These are phyloP conservation scores for Dissophora globulifera DNA, from an alignment of 192 early-diverging fungal species.

Conservation along the genomic window DNA sequence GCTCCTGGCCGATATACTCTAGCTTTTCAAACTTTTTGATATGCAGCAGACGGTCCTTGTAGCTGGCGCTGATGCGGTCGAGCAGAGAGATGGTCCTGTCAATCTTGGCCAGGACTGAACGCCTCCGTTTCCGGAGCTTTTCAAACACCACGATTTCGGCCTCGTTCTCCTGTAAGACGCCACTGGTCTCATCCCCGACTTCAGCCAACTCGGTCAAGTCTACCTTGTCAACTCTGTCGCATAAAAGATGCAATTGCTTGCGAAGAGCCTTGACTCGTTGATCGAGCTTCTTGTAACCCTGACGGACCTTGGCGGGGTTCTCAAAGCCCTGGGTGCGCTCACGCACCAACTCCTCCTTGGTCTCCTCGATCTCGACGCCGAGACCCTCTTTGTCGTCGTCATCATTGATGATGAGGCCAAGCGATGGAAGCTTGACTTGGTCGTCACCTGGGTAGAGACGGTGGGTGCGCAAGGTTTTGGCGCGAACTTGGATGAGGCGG, in stretches of 20 bases:
- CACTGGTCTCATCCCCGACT: conserved; percentile 18
- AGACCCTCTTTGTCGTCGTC: conserved; percentile 17
- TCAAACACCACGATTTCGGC: conserved; percentile 19
- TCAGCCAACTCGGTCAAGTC: conserved; percentile 18
- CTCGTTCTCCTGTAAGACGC: conserved; percentile 9
- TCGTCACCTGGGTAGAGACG: conserved; percentile 24
- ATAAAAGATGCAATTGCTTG: conserved; percentile 11
- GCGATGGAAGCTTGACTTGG: conserved; percentile 14
- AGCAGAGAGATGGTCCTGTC: conserved; percentile 12
- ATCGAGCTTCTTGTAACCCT: conserved; percentile 26
- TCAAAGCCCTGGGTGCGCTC: conserved; percentile 30
- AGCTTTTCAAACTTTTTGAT: conserved; percentile 28
- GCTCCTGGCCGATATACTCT: conserved; percentile 22
- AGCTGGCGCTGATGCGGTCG: conserved; percentile 6
- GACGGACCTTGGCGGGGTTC: conserved; percentile 20
- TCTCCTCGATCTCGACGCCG: conserved; percentile 22
- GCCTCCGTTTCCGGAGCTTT: conserved; percentile 22
- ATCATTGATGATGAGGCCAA: conserved; percentile 26
- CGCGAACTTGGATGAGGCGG: conserved; percentile 29
- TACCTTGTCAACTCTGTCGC: conserved; percentile 3
- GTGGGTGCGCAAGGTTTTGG: conserved; percentile 29
- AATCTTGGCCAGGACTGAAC: conserved; percentile 7
- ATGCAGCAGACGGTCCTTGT: conserved; percentile 8
- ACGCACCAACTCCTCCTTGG: conserved; percentile 35
- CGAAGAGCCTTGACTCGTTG: conserved; percentile 9